phyloP scores from a whole-genome alignment of 2,329 filamentous ascomycete species.

The Cytospora leucostoma region DNA sequence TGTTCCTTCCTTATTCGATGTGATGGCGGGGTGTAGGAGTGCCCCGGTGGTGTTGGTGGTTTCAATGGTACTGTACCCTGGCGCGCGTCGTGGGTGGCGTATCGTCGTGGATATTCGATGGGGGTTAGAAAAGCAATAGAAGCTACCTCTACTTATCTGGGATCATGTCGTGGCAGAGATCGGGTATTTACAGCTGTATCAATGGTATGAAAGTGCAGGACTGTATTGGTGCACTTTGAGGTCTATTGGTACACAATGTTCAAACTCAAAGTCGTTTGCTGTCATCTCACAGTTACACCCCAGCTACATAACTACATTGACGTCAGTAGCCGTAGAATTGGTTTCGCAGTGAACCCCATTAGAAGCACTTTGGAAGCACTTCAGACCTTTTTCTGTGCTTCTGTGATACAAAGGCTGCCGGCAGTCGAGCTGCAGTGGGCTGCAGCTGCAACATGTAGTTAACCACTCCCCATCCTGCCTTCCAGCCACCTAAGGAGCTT shows the following conservation, averaged over 20 bases:
- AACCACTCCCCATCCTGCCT: not conserved
- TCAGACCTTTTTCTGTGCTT: not conserved
- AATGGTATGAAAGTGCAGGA: not conserved
- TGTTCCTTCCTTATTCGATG: constrained; percentile 8
- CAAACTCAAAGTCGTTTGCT: constrained; percentile 18
- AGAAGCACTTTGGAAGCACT: constrained; percentile 12
- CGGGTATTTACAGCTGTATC: not conserved
- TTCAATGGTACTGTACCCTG: not conserved
- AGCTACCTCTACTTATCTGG: not conserved
- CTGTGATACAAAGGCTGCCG: constrained; percentile 25
- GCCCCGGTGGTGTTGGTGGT: not conserved
- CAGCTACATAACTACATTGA: constrained; percentile 9
- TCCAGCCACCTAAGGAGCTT: constrained; percentile 10
- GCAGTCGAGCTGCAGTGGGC: constrained; percentile 26
- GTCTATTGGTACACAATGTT: not conserved
- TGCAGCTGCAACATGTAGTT: constrained; percentile 8
- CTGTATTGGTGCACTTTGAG: not conserved
- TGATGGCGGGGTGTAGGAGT: not conserved
- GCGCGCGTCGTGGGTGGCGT: not conserved
- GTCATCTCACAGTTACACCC: constrained; percentile 3
- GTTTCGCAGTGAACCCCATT: constrained; percentile 27
- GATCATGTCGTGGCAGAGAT: not conserved
- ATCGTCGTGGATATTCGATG: not conserved
- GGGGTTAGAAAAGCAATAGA: not conserved
- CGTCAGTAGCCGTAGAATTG: constrained; percentile 22